Conservation (phyloP, 768 basidiomycete species). For the Trametes punicea region DNA sequence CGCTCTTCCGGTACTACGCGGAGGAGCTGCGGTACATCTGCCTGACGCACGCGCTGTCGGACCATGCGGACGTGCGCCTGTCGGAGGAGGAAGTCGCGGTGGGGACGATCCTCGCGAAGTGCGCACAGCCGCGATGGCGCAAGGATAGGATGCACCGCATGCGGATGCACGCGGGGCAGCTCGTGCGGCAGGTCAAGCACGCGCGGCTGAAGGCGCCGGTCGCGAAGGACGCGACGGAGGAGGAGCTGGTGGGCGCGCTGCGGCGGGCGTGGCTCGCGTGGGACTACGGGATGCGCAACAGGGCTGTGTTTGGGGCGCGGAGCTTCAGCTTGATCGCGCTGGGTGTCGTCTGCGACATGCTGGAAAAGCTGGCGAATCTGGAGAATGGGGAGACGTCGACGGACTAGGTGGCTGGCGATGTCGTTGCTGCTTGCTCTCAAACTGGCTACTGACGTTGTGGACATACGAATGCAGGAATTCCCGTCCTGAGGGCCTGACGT, state of each 20-base stretch:
- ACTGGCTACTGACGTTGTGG: too few species aligned
- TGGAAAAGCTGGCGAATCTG: conserved; percentile 39
- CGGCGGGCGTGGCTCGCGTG: conserved; percentile 61
- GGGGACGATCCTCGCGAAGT: conserved; percentile 70
- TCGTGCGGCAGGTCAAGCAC: conserved; percentile 49
- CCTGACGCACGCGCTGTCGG: conserved; percentile 59
- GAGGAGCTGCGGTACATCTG: conserved; percentile 70
- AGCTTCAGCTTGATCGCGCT: conserved; percentile 71
- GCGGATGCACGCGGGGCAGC: conserved; percentile 49
- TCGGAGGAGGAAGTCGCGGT: conserved; percentile 70
- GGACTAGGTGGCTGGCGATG: background rate
- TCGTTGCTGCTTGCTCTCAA: background rate
- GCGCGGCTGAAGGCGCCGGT: conserved; percentile 26
- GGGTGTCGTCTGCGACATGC: conserved; percentile 52
- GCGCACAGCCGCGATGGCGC: conserved; percentile 57
- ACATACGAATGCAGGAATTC: too few species aligned
- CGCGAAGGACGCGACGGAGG: background rate
- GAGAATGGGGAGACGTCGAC: background rate
- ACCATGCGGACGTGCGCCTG: conserved; percentile 69
- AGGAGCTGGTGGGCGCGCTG: conserved; percentile 31
- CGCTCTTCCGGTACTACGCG: conserved; percentile 49
- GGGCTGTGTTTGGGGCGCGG: conserved; percentile 31
- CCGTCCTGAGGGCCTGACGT: too few species aligned
- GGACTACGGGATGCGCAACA: conserved; percentile 46
- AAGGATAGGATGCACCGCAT: conserved; percentile 57